A percentile compares a stretch with the other conserved stretches of the same genome.
Evolutionary conservation across 2,329 filamentous ascomycete species (phyloP).

Genomic region (Plenodomus tracheiphilus): DNA sequence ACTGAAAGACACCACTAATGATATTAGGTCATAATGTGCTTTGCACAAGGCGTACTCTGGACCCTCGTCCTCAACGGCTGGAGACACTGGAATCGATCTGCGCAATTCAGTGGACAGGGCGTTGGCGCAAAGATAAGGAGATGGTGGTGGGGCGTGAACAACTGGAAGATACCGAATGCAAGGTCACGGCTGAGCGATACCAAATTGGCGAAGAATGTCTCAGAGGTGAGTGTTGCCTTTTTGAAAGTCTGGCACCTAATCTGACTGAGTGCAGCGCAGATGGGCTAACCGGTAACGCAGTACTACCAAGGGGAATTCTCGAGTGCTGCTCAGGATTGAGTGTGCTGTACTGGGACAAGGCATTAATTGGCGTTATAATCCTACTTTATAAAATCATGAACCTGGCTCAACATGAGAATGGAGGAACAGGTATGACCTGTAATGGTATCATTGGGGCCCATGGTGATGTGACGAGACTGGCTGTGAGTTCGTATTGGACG

Average conservation of each 20-base stretch:
- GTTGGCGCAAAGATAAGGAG: slow-evolving; percentile 76
- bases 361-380: slow-evolving; percentile 14
- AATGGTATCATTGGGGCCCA: too few relatives aligned
- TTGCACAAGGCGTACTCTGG: slow-evolving; percentile 87
- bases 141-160: slow-evolving; percentile 96
- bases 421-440: too few relatives aligned
- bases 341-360: slow-evolving; percentile 1
- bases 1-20: not conserved
- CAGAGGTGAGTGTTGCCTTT: slow-evolving; percentile 42
- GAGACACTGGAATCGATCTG: slow-evolving; percentile 84
- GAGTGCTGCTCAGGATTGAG: slow-evolving; percentile 25
- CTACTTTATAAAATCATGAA: too few relatives aligned
- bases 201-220: slow-evolving; percentile 38
- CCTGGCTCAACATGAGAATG: too few relatives aligned
- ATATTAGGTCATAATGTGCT: slow-evolving; percentile 75
- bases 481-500: too few relatives aligned
- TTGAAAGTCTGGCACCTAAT: slow-evolving; percentile 29
- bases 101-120: slow-evolving; percentile 74
- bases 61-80: slow-evolving; percentile 83
- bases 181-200: slow-evolving; percentile 28
- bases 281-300: slow-evolving; percentile 21
- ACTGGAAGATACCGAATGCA: slow-evolving; percentile 63
- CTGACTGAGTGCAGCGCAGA: not conserved
- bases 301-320: slow-evolving; percentile 35
- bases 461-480: too few relatives aligned